phyloP scores from a whole-genome alignment of 2,329 filamentous ascomycete species.

The Clonostachys solani region DNA sequence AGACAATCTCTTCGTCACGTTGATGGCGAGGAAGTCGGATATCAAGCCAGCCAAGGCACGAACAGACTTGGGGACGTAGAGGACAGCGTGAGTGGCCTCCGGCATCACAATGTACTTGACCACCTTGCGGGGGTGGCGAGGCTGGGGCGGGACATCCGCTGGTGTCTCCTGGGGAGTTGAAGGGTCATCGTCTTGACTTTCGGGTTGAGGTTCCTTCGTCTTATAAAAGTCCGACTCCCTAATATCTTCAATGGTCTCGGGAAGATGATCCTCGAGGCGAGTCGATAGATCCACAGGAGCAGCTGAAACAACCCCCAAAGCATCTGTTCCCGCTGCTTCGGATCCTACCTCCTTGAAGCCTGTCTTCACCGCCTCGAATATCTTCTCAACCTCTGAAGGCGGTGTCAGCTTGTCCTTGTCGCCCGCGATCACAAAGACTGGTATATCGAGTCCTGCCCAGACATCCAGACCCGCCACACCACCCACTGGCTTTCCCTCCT shows the following conservation, averaged over 20 bases:
- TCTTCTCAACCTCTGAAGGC: slow-evolving; percentile 65
- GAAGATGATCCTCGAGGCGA: slow-evolving; percentile 18
- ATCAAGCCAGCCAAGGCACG: slow-evolving; percentile 77
- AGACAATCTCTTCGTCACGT: slow-evolving; percentile 73
- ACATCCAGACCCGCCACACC: slow-evolving; percentile 65
- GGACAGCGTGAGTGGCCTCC: slow-evolving; percentile 73
- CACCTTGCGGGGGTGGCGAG: slow-evolving; percentile 41
- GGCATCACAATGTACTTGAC: slow-evolving; percentile 70
- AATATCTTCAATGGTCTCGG: slow-evolving; percentile 30
- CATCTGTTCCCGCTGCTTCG: slow-evolving; percentile 6
- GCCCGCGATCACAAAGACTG: slow-evolving; percentile 75
- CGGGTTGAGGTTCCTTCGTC: slow-evolving; percentile 10
- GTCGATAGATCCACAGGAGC: slow-evolving; percentile 37
- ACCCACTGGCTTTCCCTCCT: slow-evolving; percentile 44
- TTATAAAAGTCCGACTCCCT: slow-evolving; percentile 17
- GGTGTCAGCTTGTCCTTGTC: slow-evolving; percentile 73
- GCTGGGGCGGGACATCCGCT: slow-evolving; percentile 40
- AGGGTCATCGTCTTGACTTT: slow-evolving; percentile 37
- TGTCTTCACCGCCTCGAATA: slow-evolving; percentile 39
- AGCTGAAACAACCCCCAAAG: slow-evolving; percentile 37
- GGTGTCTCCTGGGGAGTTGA: slow-evolving; percentile 38
- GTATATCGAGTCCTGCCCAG: slow-evolving; percentile 70
- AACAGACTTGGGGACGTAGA: slow-evolving; percentile 74
- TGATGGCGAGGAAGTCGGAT: slow-evolving; percentile 71
- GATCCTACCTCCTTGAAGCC: slow-evolving; percentile 2